These are phyloP conservation scores for Apiospora saccharicola DNA, from an alignment of 2,329 filamentous ascomycete genomes.

Conservation along the genomic window DNA sequence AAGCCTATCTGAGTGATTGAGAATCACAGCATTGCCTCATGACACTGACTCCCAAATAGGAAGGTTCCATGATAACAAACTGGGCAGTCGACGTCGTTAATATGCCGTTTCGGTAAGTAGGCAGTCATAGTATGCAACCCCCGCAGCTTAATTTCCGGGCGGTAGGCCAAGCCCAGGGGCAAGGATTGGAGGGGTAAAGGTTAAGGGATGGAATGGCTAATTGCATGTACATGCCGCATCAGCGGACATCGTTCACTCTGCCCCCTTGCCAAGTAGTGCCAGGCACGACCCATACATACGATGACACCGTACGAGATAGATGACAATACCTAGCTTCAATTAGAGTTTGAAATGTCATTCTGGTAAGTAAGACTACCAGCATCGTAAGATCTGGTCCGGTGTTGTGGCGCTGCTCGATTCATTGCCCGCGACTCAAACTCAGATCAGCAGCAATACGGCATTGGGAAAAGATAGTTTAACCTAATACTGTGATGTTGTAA, in stretches of 20 bases:
- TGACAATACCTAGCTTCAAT: not conserved
- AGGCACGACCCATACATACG: not conserved
- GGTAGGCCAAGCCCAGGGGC: not conserved
- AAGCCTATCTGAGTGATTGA: not conserved
- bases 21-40: not conserved
- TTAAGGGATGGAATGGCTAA: constrained; percentile 9
- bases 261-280: not conserved
- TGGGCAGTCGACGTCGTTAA: not conserved
- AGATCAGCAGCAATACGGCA: not conserved
- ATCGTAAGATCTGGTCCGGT: not conserved
- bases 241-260: not conserved
- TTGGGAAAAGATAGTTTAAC: not conserved
- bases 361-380: not conserved
- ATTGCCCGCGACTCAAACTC: not conserved
- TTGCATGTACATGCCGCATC: constrained; percentile 2
- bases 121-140: not conserved
- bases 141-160: constrained; percentile 5
- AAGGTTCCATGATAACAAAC: not conserved
- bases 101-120: not conserved
- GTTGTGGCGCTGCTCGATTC: not conserved
- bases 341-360: not conserved
- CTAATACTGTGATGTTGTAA: not conserved
- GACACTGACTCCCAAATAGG: not conserved
- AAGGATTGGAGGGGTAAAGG: constrained; percentile 15
- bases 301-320: not conserved